These are phyloP conservation scores for Pleurostoma richardsiae DNA, from an alignment of 2,329 filamentous ascomycete genomes.

Conservation along the genomic window DNA sequence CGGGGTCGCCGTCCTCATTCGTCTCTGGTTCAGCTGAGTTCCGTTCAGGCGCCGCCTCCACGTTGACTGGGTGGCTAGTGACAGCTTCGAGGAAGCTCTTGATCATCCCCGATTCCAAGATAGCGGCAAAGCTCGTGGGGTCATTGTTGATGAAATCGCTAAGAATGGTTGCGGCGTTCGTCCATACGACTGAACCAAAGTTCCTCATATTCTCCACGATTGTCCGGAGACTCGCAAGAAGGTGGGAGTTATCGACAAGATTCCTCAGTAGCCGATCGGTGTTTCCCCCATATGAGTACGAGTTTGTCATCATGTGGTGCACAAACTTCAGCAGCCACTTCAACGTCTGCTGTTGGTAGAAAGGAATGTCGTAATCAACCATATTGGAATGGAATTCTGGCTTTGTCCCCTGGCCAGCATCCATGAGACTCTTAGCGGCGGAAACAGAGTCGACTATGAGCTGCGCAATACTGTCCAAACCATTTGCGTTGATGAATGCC, in stretches of 20 bases:
- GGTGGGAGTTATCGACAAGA: constrained; percentile 84
- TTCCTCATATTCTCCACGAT: constrained; percentile 75
- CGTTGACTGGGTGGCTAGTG: constrained; percentile 46
- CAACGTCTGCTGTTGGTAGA: constrained; percentile 86
- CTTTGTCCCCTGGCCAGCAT: constrained; percentile 66
- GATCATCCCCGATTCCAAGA: constrained; percentile 89
- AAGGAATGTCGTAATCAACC: constrained; percentile 91
- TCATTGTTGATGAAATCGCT: constrained; percentile 98
- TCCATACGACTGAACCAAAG: constrained; percentile 95
- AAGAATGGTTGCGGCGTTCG: constrained; percentile 83
- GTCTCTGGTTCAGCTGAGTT: constrained; percentile 11
- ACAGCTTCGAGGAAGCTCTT: constrained; percentile 81
- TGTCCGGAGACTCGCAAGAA: constrained; percentile 72
- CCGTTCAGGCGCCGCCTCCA: constrained; percentile 20
- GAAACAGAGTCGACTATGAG: constrained; percentile 76
- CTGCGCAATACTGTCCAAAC: constrained; percentile 86
- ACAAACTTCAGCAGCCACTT: constrained; percentile 95
- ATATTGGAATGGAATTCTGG: constrained; percentile 66
- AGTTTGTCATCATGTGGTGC: constrained; percentile 88
- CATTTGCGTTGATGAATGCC: constrained; percentile 74
- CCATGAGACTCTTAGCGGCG: constrained; percentile 61
- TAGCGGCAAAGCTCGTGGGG: constrained; percentile 92
- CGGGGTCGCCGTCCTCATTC: constrained; percentile 26
- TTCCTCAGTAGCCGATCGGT: constrained; percentile 89
- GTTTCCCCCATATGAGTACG: constrained; percentile 63